Percentiles rank a stretch among this genome's conserved stretches.
Evolutionary conservation across 495 filamentous ascomycete species (phyloP).

Genomic region (Penicillium coprophilum): DNA sequence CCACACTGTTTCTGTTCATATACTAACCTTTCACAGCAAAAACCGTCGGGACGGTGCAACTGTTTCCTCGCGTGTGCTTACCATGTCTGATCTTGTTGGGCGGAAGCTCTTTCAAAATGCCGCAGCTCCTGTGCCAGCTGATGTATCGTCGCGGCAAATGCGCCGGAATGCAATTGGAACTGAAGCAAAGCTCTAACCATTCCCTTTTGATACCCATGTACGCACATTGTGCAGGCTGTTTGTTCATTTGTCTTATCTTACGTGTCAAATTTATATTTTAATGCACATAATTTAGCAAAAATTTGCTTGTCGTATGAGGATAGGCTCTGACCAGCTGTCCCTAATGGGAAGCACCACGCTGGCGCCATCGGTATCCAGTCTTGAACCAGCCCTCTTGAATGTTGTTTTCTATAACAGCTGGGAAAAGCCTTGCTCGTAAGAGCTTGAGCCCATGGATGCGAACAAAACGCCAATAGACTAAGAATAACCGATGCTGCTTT

Average conservation of each 20-base stretch:
- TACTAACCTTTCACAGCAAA: conserved; percentile 51
- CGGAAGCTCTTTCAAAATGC: conserved; percentile 47
- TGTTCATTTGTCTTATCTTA: not conserved
- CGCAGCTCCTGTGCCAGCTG: conserved; percentile 29
- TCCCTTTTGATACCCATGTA: conserved; percentile 5
- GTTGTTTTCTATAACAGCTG: too few species aligned
- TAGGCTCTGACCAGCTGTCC: too few species aligned
- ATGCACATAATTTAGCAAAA: not conserved
- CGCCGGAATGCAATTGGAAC: conserved; percentile 40
- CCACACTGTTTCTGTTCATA: not conserved
- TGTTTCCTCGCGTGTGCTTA: conserved; percentile 78
- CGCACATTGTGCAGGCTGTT: conserved; percentile 1
- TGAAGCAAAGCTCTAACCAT: conserved; percentile 35
- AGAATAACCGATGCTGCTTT: too few species aligned
- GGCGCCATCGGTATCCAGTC: too few species aligned
- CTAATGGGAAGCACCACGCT: too few species aligned
- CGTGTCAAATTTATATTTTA: not conserved
- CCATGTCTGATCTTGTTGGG: conserved; percentile 64
- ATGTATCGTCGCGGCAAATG: conserved; percentile 39
- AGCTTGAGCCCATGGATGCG: too few species aligned
- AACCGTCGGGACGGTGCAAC: conserved; percentile 89
- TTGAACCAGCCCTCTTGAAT: too few species aligned
- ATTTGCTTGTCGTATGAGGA: too few species aligned
- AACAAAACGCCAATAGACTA: too few species aligned
- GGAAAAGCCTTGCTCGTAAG: too few species aligned